phyloP scores from a whole-genome alignment of 163 green algal species.

The Chlamydomonas reinhardtii region DNA sequence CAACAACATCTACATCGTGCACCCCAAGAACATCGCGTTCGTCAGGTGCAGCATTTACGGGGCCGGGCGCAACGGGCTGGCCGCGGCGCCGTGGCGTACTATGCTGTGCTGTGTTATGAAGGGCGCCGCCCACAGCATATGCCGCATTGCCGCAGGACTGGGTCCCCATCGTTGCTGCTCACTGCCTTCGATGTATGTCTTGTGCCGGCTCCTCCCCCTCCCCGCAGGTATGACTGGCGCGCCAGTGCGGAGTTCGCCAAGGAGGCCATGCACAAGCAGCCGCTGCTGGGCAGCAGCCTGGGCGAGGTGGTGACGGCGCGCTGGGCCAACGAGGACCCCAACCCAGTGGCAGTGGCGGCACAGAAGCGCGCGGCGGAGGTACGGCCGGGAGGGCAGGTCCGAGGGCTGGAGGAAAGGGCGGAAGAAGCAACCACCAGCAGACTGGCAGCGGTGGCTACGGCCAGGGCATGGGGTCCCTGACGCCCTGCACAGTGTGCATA shows the following conservation, averaged over 20 bases:
- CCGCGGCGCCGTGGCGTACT: too few species aligned
- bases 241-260: conserved; percentile 88
- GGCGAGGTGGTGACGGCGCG: conserved; percentile 76
- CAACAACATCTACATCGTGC: conserved; percentile 75
- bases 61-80: too few species aligned
- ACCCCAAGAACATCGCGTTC: conserved; percentile 80
- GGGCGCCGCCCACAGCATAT: too few species aligned
- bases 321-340: conserved; percentile 89
- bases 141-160: too few species aligned
- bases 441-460: too few species aligned
- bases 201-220: background rate
- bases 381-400: background rate
- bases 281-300: conserved; percentile 63
- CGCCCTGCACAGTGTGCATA: too few species aligned
- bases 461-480: too few species aligned
- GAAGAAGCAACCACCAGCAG: too few species aligned
- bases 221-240: conserved; percentile 76
- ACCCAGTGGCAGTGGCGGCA: conserved; percentile 71
- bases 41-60: conserved; percentile 54
- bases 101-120: too few species aligned
- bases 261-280: conserved; percentile 83
- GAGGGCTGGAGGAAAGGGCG: background rate
- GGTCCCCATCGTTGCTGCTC: too few species aligned
- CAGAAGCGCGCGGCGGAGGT: conserved; percentile 64
- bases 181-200: too few species aligned